Evolutionary conservation across 768 basidiomycete species (phyloP).

Genomic region (Naganishia vaughanmartiniae): DNA sequence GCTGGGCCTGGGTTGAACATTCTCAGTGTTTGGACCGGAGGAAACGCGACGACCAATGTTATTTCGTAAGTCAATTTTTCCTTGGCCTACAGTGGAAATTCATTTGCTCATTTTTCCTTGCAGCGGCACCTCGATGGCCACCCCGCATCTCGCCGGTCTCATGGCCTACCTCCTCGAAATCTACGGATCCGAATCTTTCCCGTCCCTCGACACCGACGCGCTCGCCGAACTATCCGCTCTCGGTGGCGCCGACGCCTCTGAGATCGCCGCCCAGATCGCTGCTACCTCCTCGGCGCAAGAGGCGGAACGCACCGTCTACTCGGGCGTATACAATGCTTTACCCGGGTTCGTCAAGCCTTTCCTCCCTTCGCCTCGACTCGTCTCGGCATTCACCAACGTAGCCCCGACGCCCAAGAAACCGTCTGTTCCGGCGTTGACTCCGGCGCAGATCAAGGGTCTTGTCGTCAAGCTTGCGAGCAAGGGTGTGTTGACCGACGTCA

Average conservation of each 20-base stretch:
- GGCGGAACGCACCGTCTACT: slow-evolving; percentile 33
- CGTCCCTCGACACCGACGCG: slow-evolving; percentile 15
- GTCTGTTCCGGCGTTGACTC: slow-evolving; percentile 57
- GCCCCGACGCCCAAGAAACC: slow-evolving; percentile 41
- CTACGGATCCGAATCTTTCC: slow-evolving; percentile 62
- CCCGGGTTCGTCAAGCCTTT: slow-evolving; percentile 62
- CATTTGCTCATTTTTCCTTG: not conserved
- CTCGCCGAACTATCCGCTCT: slow-evolving; percentile 21
- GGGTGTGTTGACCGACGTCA: slow-evolving; percentile 58
- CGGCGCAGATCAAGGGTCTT: slow-evolving; percentile 73
- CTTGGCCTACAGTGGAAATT: not conserved
- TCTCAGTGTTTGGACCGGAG: slow-evolving; percentile 77
- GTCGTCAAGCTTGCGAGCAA: slow-evolving; percentile 63
- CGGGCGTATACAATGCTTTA: slow-evolving; percentile 55
- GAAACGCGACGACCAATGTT: slow-evolving; percentile 62
- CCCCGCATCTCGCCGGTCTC: slow-evolving; percentile 77
- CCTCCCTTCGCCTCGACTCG: slow-evolving; percentile 50
- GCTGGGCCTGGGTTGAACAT: slow-evolving; percentile 91
- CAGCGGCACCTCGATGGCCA: slow-evolving; percentile 67
- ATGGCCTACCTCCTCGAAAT: slow-evolving; percentile 88
- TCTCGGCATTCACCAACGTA: slow-evolving; percentile 31
- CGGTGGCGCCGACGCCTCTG: slow-evolving; percentile 59
- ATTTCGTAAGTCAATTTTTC: slow-evolving; percentile 55
- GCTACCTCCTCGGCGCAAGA: slow-evolving; percentile 5
- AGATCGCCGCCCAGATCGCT: slow-evolving; percentile 18